These are phyloP conservation scores for Periglandula ipomoeae DNA, from an alignment of 2,329 filamentous ascomycete species.

Conservation along the genomic window DNA sequence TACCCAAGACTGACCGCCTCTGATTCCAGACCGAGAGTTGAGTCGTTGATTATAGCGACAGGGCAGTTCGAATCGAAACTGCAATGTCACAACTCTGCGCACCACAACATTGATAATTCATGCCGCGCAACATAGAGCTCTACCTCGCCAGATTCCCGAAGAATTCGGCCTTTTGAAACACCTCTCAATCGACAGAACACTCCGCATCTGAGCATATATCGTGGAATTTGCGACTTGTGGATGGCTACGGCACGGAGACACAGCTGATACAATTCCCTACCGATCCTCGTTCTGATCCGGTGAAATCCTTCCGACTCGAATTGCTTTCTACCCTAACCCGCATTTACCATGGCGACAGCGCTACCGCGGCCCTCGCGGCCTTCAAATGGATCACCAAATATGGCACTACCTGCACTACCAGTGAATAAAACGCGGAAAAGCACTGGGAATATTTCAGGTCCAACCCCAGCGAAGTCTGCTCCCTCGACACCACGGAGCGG, in stretches of 20 bases:
- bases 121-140: background rate
- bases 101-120: background rate
- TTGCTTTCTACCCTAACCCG: background rate
- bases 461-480: conserved; percentile 27
- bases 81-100: background rate
- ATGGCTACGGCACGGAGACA: conserved; percentile 4
- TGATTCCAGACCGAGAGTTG: background rate
- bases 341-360: conserved; percentile 35
- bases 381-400: conserved; percentile 60
- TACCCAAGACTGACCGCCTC: conserved; percentile 2
- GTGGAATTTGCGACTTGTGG: background rate
- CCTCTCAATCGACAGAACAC: background rate
- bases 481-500: conserved; percentile 46
- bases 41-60: background rate
- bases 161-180: background rate
- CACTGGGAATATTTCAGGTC: conserved; percentile 38
- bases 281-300: background rate
- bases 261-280: background rate
- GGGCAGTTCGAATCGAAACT: background rate
- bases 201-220: background rate
- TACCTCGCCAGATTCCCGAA: background rate
- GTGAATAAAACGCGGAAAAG: conserved; percentile 64
- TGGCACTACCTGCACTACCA: conserved; percentile 66
- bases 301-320: background rate
- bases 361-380: conserved; percentile 59